Evolutionary conservation across 176 grass and related monocot genomes (phyloP).

Genomic region (Ensete ventricosum): DNA sequence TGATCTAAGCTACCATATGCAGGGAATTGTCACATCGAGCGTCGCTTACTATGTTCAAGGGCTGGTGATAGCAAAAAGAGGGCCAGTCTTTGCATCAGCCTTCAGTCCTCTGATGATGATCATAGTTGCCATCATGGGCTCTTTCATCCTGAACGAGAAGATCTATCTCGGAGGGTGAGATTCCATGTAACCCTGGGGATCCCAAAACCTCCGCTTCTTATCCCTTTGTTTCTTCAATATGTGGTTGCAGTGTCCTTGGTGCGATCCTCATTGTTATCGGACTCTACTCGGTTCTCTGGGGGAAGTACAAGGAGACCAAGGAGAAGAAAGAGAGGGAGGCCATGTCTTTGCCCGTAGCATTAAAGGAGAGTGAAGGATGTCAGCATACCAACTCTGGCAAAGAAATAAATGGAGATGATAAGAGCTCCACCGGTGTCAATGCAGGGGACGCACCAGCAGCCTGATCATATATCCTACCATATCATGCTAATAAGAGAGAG

Average conservation of each 20-base stretch:
- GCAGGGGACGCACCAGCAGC: neutral
- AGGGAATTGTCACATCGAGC: constrained; percentile 15
- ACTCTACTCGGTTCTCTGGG: constrained; percentile 18
- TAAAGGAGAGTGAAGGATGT: neutral
- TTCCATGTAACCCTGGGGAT: no score
- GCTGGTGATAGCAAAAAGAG: constrained; percentile 8
- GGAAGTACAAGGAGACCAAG: constrained; percentile 19
- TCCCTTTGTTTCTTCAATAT: neutral
- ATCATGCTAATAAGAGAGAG: neutral
- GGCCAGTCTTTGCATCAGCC: constrained; percentile 9
- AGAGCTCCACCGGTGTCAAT: neutral
- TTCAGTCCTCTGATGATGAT: constrained; percentile 22
- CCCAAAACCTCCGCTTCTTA: no score
- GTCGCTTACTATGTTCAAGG: constrained; percentile 15
- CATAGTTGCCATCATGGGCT: constrained; percentile 6
- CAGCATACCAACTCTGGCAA: neutral
- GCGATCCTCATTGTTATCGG: constrained; percentile 6
- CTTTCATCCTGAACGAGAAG: constrained; percentile 4
- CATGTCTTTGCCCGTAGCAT: neutral
- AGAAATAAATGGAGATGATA: neutral
- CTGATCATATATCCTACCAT: neutral
- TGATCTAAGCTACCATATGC: neutral
- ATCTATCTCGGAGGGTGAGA: constrained; percentile 14
- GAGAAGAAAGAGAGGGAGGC: neutral
- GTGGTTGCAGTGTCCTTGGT: neutral